phyloP scores from a whole-genome alignment of 169 alveolate genomes.

The Besnoitia besnoiti region DNA sequence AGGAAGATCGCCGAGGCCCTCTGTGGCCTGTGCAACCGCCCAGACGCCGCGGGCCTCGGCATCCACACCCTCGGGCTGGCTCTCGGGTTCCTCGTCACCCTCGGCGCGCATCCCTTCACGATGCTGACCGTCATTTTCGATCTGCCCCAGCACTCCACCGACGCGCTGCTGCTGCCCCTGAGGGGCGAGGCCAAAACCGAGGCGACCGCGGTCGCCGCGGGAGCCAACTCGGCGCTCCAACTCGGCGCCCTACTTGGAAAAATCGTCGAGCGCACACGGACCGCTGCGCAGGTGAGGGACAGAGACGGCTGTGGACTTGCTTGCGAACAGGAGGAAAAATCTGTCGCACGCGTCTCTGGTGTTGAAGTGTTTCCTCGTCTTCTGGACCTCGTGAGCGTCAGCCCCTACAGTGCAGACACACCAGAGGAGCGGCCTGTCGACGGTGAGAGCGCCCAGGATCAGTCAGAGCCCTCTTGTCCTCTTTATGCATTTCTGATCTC shows the following conservation, averaged over 20 bases:
- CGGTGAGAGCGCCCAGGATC: too few species aligned
- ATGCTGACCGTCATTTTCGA: background rate
- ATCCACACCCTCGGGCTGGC: background rate
- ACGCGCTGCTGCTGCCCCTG: conserved; percentile 11
- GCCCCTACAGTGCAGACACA: too few species aligned
- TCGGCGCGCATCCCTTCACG: conserved; percentile 17
- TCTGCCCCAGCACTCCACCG: background rate
- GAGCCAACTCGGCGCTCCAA: conserved; percentile 1
- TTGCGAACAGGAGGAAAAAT: too few species aligned
- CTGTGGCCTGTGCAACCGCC: background rate
- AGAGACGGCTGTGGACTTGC: background rate
- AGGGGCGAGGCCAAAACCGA: background rate
- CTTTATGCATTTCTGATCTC: too few species aligned
- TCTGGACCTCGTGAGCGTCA: too few species aligned
- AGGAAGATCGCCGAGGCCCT: background rate
- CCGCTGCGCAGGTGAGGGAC: conserved; percentile 10
- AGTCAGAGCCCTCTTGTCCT: too few species aligned
- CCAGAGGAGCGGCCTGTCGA: too few species aligned
- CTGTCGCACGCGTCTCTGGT: too few species aligned
- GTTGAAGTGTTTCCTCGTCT: too few species aligned
- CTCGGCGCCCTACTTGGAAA: background rate
- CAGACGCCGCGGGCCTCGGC: background rate
- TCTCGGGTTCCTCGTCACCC: conserved; percentile 22
- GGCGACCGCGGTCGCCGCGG: conserved; percentile 22
- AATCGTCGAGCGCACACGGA: background rate